Evolutionary conservation across 805 yeast species (phyloP).

Genomic region (Zygosaccharomyces bailii): DNA sequence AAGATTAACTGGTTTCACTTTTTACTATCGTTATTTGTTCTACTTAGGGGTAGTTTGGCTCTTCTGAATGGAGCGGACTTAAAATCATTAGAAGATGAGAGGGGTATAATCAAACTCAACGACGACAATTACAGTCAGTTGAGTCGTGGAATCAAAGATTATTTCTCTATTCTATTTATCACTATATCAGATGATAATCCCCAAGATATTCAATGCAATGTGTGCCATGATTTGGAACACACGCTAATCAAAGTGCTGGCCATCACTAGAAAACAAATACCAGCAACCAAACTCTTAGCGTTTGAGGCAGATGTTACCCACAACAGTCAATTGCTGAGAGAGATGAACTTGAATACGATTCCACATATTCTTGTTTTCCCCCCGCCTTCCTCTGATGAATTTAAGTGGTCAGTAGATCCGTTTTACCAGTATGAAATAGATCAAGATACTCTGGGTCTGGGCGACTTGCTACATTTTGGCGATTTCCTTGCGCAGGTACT

Average conservation of each 20-base stretch:
- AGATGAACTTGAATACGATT: conserved; percentile 45
- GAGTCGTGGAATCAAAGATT: conserved; percentile 48
- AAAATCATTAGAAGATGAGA: conserved; percentile 22
- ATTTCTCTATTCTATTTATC: conserved; percentile 48
- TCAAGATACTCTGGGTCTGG: conserved; percentile 28
- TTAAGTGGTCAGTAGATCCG: conserved; percentile 31
- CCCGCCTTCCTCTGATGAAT: conserved; percentile 36
- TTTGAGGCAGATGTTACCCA: conserved; percentile 48
- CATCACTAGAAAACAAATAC: conserved; percentile 45
- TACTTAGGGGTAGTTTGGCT: conserved; percentile 3
- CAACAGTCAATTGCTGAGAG: conserved; percentile 42
- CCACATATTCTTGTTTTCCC: conserved; percentile 73
- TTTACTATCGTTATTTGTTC: conserved; percentile 1
- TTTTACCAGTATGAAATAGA: conserved; percentile 38
- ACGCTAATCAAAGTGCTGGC: conserved; percentile 42
- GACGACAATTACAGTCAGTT: conserved; percentile 40
- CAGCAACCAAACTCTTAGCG: conserved; percentile 43
- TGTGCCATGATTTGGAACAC: conserved; percentile 46
- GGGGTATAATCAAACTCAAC: conserved; percentile 43
- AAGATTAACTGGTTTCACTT: conserved; percentile 5
- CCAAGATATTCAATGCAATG: conserved; percentile 39
- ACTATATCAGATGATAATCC: conserved; percentile 46
- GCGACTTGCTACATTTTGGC: conserved; percentile 49
- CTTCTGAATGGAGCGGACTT: conserved; percentile 14
- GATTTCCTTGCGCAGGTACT: conserved; percentile 48